phyloP scores from a whole-genome alignment of 208 protist species.

The Leptomonas pyrrhocoris region DNA sequence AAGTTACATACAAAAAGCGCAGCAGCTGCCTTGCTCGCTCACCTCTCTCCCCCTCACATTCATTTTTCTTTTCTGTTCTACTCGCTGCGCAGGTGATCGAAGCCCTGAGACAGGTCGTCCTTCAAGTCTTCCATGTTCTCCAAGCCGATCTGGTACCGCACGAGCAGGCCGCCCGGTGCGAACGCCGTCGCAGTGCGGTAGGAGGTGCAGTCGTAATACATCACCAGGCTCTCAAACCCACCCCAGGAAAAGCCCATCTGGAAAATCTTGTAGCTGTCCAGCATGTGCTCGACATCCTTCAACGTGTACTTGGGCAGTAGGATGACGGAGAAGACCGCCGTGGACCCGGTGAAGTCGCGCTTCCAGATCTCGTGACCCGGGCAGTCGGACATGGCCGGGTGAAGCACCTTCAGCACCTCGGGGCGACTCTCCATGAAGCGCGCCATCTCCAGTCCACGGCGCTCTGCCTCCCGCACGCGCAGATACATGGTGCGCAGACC shows the following conservation, averaged over 20 bases:
- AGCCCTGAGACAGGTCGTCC: slow-evolving; percentile 31
- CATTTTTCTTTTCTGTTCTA: no score
- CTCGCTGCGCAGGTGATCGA: slow-evolving; percentile 15
- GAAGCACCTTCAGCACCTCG: slow-evolving; percentile 35
- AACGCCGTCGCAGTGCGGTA: slow-evolving; percentile 35
- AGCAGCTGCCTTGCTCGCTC: background rate
- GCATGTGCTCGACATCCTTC: slow-evolving; percentile 25
- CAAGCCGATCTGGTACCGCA: slow-evolving; percentile 36
- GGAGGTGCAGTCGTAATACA: slow-evolving; percentile 33
- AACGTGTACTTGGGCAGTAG: slow-evolving; percentile 30
- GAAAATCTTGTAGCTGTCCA: slow-evolving; percentile 32
- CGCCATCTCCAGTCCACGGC: slow-evolving; percentile 26
- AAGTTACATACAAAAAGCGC: no score
- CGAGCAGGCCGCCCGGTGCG: slow-evolving; percentile 25
- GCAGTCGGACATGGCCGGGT: slow-evolving; percentile 32
- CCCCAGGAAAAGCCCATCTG: slow-evolving; percentile 38
- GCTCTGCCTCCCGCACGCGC: slow-evolving; percentile 34
- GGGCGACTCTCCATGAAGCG: slow-evolving; percentile 20
- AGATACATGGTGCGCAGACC: slow-evolving; percentile 41
- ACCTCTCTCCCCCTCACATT: background rate
- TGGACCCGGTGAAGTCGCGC: slow-evolving; percentile 39
- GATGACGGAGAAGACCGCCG: slow-evolving; percentile 29
- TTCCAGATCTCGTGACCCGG: slow-evolving; percentile 37
- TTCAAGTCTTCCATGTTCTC: slow-evolving; percentile 40
- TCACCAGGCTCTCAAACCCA: slow-evolving; percentile 38